Evolutionary conservation across 768 basidiomycete species (phyloP).

Genomic region (Mycena albidolilacea): DNA sequence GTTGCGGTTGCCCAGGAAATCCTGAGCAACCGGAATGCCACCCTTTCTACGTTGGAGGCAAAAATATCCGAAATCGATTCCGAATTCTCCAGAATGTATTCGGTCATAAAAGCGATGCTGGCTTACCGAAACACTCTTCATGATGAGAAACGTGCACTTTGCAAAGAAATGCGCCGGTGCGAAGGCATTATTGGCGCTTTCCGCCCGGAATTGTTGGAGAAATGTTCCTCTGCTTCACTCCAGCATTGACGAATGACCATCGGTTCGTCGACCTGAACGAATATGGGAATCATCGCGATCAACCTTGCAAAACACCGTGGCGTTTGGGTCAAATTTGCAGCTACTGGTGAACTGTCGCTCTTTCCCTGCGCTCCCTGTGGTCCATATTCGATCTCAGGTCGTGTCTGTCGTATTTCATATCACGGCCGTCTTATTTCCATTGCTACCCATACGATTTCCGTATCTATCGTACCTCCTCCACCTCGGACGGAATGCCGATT

Average conservation of each 20-base stretch:
- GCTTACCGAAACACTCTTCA: neutral
- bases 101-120: neutral
- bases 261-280: neutral
- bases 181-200: constrained; percentile 42
- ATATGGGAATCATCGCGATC: neutral
- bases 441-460: neutral
- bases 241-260: constrained; percentile 42
- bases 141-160: neutral
- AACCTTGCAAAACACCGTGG: neutral
- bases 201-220: constrained; percentile 74
- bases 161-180: neutral
- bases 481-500: neutral
- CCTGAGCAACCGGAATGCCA: neutral
- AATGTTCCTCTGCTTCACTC: constrained; percentile 71
- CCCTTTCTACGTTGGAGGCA: neutral
- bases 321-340: constrained; percentile 6
- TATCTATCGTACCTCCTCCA: neutral
- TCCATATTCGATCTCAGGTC: neutral
- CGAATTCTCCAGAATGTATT: neutral
- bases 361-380: constrained; percentile 14
- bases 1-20: neutral
- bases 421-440: neutral
- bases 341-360: constrained; percentile 13
- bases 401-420: no score
- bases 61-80: neutral